Evolutionary conservation across 345 rosid species (phyloP).

Genomic region (Syzygium aromaticum): DNA sequence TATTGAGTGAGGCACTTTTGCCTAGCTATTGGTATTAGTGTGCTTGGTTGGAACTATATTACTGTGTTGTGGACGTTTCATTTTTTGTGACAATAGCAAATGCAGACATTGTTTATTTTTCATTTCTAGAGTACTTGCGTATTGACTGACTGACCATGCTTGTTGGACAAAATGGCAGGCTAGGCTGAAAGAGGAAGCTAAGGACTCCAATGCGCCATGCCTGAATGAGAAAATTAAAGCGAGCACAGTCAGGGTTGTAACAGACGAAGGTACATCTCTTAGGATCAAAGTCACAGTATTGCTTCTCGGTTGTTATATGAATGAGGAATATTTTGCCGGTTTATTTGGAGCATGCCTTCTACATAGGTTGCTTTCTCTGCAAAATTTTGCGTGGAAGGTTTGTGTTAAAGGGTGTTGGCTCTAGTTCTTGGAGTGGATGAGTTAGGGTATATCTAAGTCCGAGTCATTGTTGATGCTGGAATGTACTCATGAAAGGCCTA

Average conservation of each 20-base stretch:
- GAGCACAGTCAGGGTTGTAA: slow-evolving; percentile 36
- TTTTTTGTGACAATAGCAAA: not conserved
- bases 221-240: slow-evolving; percentile 42
- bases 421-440: not conserved
- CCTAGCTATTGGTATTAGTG: not conserved
- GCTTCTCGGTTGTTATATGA: not conserved
- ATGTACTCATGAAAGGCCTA: not conserved
- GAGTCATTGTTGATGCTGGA: not conserved
- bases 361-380: not conserved
- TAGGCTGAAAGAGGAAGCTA: slow-evolving; percentile 25
- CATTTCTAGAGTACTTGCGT: not conserved
- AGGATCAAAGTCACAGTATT: not conserved
- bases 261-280: slow-evolving; percentile 32
- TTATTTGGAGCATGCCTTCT: not conserved
- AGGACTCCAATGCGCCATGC: slow-evolving; percentile 9
- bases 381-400: not conserved
- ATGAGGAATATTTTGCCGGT: not conserved
- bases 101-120: not conserved
- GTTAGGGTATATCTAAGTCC: not conserved
- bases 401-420: not conserved
- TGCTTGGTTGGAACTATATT: not conserved
- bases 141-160: not conserved
- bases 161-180: slow-evolving; percentile 11
- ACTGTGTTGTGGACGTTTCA: not conserved
- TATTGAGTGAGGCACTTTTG: not conserved